Conservation (phyloP, 768 basidiomycete genomes). For the Tricholoma hemisulphureum region DNA sequence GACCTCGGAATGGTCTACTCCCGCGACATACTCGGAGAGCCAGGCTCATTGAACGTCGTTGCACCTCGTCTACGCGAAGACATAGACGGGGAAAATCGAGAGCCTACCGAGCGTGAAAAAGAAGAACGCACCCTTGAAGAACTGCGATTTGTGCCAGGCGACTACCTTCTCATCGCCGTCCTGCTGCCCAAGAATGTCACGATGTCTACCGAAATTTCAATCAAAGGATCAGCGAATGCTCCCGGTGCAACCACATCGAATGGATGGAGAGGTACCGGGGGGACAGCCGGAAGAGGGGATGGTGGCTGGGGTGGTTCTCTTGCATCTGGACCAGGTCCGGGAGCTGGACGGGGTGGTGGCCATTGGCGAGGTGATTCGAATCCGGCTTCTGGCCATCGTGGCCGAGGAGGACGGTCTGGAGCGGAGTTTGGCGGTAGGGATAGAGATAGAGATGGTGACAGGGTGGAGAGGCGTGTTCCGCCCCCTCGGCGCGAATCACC, state of each 20-base stretch:
- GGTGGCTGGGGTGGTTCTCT: slow-evolving; percentile 47
- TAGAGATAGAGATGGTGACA: slow-evolving; percentile 33
- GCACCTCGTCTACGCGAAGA: slow-evolving; percentile 65
- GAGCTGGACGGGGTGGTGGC: slow-evolving; percentile 55
- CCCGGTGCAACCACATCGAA: slow-evolving; percentile 23
- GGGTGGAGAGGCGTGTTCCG: slow-evolving; percentile 44
- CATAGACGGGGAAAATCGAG: slow-evolving; percentile 29
- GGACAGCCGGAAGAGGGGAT: slow-evolving; percentile 40
- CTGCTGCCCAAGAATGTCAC: slow-evolving; percentile 67
- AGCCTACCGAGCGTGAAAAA: slow-evolving; percentile 46
- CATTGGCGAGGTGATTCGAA: slow-evolving; percentile 77
- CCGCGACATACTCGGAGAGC: slow-evolving; percentile 81
- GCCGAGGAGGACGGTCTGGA: slow-evolving; percentile 30
- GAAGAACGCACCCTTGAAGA: slow-evolving; percentile 78
- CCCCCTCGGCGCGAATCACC: slow-evolving; percentile 52
- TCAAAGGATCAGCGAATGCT: slow-evolving; percentile 47
- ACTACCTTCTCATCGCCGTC: slow-evolving; percentile 74
- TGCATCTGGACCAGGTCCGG: slow-evolving; percentile 30
- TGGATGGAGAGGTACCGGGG: slow-evolving; percentile 35
- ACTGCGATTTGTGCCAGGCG: slow-evolving; percentile 76
- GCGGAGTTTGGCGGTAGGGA: slow-evolving; percentile 35
- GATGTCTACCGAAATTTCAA: slow-evolving; percentile 48
- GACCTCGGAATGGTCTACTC: slow-evolving; percentile 82
- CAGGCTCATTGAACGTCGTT: slow-evolving; percentile 55
- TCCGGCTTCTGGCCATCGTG: slow-evolving; percentile 41